phyloP scores from a whole-genome alignment of 179 eudicot genomes.

The Patellifolia procumbens region DNA sequence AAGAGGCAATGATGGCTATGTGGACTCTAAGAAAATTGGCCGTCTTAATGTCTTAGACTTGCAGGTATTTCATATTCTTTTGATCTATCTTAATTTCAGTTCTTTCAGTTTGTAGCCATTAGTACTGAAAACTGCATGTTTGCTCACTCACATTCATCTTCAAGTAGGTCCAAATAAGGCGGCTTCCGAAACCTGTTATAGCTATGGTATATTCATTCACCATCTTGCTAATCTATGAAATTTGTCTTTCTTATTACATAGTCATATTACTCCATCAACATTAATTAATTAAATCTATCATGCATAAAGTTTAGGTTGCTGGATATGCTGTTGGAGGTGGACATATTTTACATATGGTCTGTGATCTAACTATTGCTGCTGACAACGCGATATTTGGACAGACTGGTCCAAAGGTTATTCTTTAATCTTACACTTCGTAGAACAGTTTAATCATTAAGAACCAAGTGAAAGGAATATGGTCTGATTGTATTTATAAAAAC shows the following conservation, averaged over 20 bases:
- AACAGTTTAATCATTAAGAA: too few species aligned
- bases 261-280: neutral
- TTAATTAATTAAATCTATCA: neutral
- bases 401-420: slow-evolving; percentile 86
- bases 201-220: slow-evolving; percentile 66
- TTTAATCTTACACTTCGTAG: neutral
- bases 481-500: neutral
- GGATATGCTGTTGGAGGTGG: slow-evolving; percentile 99
- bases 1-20: slow-evolving; percentile 82
- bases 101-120: neutral
- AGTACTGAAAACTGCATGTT: neutral
- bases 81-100: neutral
- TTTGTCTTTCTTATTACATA: neutral
- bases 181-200: slow-evolving; percentile 93
- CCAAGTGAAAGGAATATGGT: too few species aligned
- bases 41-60: slow-evolving; percentile 90
- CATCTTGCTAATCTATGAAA: neutral
- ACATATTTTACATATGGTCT: slow-evolving; percentile 89
- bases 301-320: slow-evolving; percentile 63
- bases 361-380: slow-evolving; percentile 93
- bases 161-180: slow-evolving; percentile 72
- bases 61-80: slow-evolving; percentile 49
- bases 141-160: neutral
- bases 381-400: slow-evolving; percentile 94
- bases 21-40: slow-evolving; percentile 65